A percentile compares a stretch with the other conserved stretches of the same genome.
Evolutionary conservation across 371 early-diverging fungal genomes (phyloP).

Genomic region (Neoconidiobolus thromboides): DNA sequence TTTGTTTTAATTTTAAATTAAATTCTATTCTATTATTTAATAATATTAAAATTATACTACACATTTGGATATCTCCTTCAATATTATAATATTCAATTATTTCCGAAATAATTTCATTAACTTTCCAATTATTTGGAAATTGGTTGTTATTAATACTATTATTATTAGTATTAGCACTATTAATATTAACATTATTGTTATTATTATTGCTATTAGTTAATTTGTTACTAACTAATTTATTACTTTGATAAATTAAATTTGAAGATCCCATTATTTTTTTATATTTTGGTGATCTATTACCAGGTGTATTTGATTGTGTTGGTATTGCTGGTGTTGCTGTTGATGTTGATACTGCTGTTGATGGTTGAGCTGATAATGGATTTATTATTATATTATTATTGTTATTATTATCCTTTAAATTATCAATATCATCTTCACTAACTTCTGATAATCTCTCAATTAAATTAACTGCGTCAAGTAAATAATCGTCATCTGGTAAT

Average conservation of each 20-base stretch:
- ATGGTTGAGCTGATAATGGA: too few species aligned
- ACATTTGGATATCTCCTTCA: slow-evolving; percentile 72
- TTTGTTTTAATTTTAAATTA: slow-evolving; percentile 20
- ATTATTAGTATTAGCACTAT: slow-evolving; percentile 8
- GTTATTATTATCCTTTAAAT: too few species aligned
- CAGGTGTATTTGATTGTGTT: too few species aligned
- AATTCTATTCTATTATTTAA: slow-evolving; percentile 34
- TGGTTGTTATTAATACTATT: slow-evolving; percentile 2
- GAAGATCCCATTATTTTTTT: not conserved
- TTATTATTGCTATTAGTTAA: slow-evolving; percentile 1
- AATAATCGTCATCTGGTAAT: too few species aligned
- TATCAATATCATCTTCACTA: too few species aligned
- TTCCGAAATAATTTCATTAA: slow-evolving; percentile 24
- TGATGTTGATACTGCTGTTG: too few species aligned
- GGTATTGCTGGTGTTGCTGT: too few species aligned
- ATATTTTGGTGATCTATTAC: too few species aligned
- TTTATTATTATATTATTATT: too few species aligned
- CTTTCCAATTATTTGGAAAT: slow-evolving; percentile 5
- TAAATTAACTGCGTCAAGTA: too few species aligned
- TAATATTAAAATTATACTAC: slow-evolving; percentile 40
- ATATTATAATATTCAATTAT: slow-evolving; percentile 53
- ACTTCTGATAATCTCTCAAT: too few species aligned
- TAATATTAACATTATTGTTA: not conserved
- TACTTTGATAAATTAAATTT: not conserved
- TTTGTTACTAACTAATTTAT: not conserved